These are phyloP conservation scores for Talaromyces pinophilus DNA, from an alignment of 2,329 filamentous ascomycete species.

Conservation along the genomic window DNA sequence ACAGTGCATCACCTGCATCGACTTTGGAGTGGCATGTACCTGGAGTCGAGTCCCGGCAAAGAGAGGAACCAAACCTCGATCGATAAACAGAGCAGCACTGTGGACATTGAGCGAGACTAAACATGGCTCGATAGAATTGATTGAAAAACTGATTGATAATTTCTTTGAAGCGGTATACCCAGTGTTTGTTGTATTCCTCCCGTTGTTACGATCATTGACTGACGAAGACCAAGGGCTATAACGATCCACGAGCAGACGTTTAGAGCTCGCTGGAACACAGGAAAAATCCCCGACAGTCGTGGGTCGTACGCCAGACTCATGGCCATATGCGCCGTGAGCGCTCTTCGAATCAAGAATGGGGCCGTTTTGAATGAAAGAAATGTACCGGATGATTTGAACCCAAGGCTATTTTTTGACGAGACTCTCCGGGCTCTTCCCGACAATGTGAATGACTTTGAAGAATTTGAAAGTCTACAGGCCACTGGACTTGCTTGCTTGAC, in stretches of 20 bases:
- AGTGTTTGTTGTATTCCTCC: not conserved
- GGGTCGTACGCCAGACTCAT: slow-evolving; percentile 15
- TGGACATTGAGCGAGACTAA: slow-evolving; percentile 11
- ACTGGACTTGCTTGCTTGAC: slow-evolving; percentile 10
- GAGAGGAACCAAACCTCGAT: slow-evolving; percentile 13
- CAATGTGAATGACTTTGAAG: slow-evolving; percentile 1
- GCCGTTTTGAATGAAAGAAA: slow-evolving; percentile 8
- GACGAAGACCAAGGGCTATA: slow-evolving; percentile 9
- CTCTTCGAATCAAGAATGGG: slow-evolving; percentile 17
- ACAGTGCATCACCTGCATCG: slow-evolving; percentile 15
- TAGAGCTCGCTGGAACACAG: slow-evolving; percentile 3
- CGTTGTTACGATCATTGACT: not conserved
- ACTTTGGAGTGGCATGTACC: slow-evolving; percentile 17
- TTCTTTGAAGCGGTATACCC: slow-evolving; percentile 15
- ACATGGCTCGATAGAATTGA: not conserved
- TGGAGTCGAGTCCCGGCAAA: slow-evolving; percentile 11
- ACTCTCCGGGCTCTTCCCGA: not conserved
- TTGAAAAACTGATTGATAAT: slow-evolving; percentile 17
- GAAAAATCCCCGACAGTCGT: slow-evolving; percentile 2
- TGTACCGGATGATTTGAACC: slow-evolving; percentile 5
- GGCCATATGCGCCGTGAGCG: slow-evolving; percentile 14
- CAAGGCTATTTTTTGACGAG: slow-evolving; percentile 8
- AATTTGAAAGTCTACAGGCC: slow-evolving; percentile 16
- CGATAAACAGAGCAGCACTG: not conserved
- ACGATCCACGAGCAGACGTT: slow-evolving; percentile 15